Conservation (phyloP, 2,329 filamentous ascomycete genomes). For the Scedosporium aurantiacum region DNA sequence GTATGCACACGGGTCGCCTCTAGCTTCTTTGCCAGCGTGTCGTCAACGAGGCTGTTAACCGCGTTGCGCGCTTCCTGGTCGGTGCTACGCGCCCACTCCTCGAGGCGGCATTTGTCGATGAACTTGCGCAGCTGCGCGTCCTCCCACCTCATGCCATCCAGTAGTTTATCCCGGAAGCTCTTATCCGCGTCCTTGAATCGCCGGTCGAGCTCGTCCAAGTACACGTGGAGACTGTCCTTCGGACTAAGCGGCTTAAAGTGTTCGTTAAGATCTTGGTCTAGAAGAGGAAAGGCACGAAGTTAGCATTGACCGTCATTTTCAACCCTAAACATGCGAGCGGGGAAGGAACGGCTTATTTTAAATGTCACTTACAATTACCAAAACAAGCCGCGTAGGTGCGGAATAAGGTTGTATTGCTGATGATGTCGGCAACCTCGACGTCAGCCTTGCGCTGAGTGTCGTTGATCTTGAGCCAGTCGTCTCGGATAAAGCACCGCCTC, state of each 20-base stretch:
- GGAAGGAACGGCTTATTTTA: slow-evolving; percentile 7
- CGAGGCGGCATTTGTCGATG: slow-evolving; percentile 57
- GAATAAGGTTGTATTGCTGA: slow-evolving; percentile 58
- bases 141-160: slow-evolving; percentile 63
- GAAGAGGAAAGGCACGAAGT: neutral
- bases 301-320: neutral
- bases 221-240: slow-evolving; percentile 46
- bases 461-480: slow-evolving; percentile 76
- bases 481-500: slow-evolving; percentile 73
- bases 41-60: slow-evolving; percentile 21
- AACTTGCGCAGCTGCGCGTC: slow-evolving; percentile 53
- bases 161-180: slow-evolving; percentile 53
- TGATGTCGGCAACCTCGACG: slow-evolving; percentile 47
- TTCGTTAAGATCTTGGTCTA: slow-evolving; percentile 17
- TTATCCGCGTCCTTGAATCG: slow-evolving; percentile 50
- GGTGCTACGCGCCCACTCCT: slow-evolving; percentile 48
- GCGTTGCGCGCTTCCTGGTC: slow-evolving; percentile 26
- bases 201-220: slow-evolving; percentile 48
- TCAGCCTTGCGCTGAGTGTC: slow-evolving; percentile 67
- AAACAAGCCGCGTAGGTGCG: slow-evolving; percentile 54
- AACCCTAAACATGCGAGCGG: neutral
- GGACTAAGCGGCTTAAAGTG: slow-evolving; percentile 37
- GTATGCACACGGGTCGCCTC: neutral
- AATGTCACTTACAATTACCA: slow-evolving; percentile 45
- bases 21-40: slow-evolving; percentile 9